Evolutionary conservation across 2,329 filamentous ascomycete genomes (phyloP), one percentile per base, ranked within the genome.

Genomic region (Orbilia blumenaviensis): DNA sequence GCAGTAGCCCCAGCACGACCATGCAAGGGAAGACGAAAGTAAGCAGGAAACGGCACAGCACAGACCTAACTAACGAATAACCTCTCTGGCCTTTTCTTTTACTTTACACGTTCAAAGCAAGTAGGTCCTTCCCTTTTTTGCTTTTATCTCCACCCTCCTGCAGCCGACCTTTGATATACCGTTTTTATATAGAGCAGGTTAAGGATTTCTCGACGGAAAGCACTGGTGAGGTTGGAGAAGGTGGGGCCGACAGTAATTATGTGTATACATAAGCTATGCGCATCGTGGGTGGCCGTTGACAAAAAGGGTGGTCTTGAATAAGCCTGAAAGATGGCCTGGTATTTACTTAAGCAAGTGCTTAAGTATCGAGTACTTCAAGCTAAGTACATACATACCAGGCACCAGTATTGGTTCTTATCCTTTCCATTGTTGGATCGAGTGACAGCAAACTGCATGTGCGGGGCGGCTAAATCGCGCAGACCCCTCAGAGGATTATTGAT

Each of bases 31-130:
- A 67, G 42, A 32, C 61, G 23, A 42, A 64, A 44, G 61, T 64
- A 64, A 64, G 61, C 66, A 71, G 41, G 48, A 72, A 66, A 74
- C 68, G 68, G 68, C 62, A 66, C 50, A 68, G 50, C 54, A 66
- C 52, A 54, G 62, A 62, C 52, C 46, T 46, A 29, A 68, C 41
- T 60, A 38, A 46, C 36, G 34, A 44, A 29, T 32, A 42, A 14
- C 38, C 56, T 61, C 38, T 61, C 56, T 61, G 18, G 56, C 21
- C 18, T 42, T 16, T 48, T 32, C 12, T 27, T 52, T 32, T 34
- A n/a, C 50, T 54, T n/a, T 44, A 6, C 9, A 18, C 16, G 42
- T 36, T 38, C 50, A 14, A 56, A 34, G 27, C 32, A 32, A 34
- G 32, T 18, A 38, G 50, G 12, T 42, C 23, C 21, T 29, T 63